A percentile compares a stretch with the other conserved stretches of the same genome.
phyloP scores from a whole-genome alignment of 805 yeast genomes.

The Sugiyamaella floridensis region DNA sequence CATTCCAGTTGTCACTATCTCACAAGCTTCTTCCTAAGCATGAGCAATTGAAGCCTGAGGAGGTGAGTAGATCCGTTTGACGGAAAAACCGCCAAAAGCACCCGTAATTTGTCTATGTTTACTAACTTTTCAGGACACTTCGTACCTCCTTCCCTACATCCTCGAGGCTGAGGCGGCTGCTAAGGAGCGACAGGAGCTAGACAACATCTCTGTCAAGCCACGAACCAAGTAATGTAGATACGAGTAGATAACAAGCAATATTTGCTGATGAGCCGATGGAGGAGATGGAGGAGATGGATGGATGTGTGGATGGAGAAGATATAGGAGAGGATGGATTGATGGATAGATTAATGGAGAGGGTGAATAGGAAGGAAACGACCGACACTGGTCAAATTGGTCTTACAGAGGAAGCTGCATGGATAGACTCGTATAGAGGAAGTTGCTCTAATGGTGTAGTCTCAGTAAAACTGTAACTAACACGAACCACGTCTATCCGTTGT shows the following conservation, averaged over 20 bases:
- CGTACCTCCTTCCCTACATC: slow-evolving; percentile 77
- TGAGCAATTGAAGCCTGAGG: slow-evolving; percentile 71
- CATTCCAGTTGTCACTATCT: slow-evolving; percentile 78
- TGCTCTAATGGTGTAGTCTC: too few species aligned
- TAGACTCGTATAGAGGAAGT: too few species aligned
- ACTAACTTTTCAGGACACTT: slow-evolving; percentile 22
- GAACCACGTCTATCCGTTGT: too few species aligned
- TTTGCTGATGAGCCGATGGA: neutral
- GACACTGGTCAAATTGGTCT: too few species aligned
- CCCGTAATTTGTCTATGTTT: neutral
- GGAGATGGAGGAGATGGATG: neutral
- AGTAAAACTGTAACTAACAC: too few species aligned
- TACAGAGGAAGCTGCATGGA: too few species aligned
- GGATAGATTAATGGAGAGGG: too few species aligned
- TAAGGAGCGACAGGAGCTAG: slow-evolving; percentile 79
- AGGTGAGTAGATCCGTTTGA: slow-evolving; percentile 26
- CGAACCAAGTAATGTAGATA: neutral
- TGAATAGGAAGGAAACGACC: too few species aligned
- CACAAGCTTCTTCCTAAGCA: slow-evolving; percentile 79
- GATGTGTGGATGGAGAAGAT: too few species aligned
- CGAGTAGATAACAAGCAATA: neutral
- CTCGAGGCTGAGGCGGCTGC: slow-evolving; percentile 93
- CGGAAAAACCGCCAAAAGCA: neutral
- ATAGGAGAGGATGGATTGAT: too few species aligned
- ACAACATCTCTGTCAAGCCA: slow-evolving; percentile 52